Evolutionary conservation across 208 protist species (phyloP).

Genomic region (Crithidia brevicula): DNA sequence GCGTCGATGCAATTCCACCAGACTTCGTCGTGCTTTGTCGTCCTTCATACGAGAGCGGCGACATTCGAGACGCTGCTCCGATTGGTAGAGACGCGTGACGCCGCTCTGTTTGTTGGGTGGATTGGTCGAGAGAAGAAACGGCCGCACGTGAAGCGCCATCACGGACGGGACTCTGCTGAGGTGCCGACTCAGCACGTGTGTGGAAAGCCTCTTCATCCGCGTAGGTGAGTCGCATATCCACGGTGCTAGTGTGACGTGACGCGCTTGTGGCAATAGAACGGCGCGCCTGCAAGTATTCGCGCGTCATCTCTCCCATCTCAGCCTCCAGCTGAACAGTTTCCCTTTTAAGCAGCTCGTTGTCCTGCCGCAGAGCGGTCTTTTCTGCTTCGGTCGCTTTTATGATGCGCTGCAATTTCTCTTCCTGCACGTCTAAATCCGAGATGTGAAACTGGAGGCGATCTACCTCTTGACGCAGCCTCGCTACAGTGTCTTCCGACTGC

Average conservation of each 20-base stretch:
- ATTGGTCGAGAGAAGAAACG: not conserved
- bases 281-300: conserved; percentile 25
- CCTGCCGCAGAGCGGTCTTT: conserved; percentile 30
- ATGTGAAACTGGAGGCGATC: conserved; percentile 42
- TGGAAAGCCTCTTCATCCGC: not conserved
- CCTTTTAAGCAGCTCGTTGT: conserved; percentile 45
- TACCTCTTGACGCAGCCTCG: conserved; percentile 21
- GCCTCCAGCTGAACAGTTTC: conserved; percentile 46
- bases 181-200: conserved; percentile 8
- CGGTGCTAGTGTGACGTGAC: conserved; percentile 1
- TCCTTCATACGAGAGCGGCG: conserved; percentile 24
- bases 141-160: not conserved
- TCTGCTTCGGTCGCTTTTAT: conserved; percentile 41
- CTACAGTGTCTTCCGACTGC: conserved; percentile 20
- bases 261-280: conserved; percentile 10
- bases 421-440: conserved; percentile 34
- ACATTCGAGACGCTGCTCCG: conserved; percentile 7
- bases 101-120: conserved; percentile 6
- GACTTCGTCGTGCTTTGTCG: not conserved
- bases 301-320: conserved; percentile 50
- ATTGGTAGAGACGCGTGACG: not conserved
- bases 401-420: conserved; percentile 47
- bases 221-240: conserved; percentile 4
- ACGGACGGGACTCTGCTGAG: not conserved
- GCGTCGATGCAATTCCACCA: not conserved